Base-by-base conservation (phyloP, 1,284 basidiomycete genomes). In the Stygiomarasmius scandens region DNA sequence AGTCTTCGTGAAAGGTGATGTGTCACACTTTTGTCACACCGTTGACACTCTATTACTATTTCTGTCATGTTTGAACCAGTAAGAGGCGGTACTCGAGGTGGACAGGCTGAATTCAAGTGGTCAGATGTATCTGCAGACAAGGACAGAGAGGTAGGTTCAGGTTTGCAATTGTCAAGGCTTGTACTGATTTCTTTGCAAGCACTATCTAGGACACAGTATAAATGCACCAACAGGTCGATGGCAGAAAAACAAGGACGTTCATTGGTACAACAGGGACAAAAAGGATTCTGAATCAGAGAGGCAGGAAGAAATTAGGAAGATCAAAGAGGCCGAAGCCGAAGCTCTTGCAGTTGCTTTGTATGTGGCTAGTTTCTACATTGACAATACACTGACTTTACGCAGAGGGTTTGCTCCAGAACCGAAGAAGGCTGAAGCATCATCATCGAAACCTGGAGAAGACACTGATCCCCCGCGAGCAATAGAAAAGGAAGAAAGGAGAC, bases 211-310 rank as follows among this genome's bases (percentile, higher is more conserved):
- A 3, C 90, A 94, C 67, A 93, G 93, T 61, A 87, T 96, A 73
- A 95, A 96, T 66, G 94, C 93, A 1, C 94, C 94, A 0, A 92
- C 92, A 2, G 94, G 95, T 2, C 80, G 95, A 61, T 96, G 94
- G 94, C 94, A 96, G 74, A 95, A 95, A 76, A 93, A 93, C 76
- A 94, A 95, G 70, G 94, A 96, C 66, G 77, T 96, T 19, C 94
- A 96, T 69, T 96, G 94, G 94, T 96, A 96, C 69, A 84, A 77
- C 61, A 85, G 94, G 34, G 92, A 95, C 1, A 44, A 66, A 11
- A 64, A 72, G 0, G 62, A 71, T 6, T 63, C 63, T 0, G 83
- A 85, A 23, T 71, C 67, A 10, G 84, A 85, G 54, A 76, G 82
- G 54, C 63, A 57, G 0, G 90, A 89, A 61, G 94, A 96, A 74